Base-by-base conservation (phyloP, 129 eudicot genomes). In the Helianthus tuberosus region DNA sequence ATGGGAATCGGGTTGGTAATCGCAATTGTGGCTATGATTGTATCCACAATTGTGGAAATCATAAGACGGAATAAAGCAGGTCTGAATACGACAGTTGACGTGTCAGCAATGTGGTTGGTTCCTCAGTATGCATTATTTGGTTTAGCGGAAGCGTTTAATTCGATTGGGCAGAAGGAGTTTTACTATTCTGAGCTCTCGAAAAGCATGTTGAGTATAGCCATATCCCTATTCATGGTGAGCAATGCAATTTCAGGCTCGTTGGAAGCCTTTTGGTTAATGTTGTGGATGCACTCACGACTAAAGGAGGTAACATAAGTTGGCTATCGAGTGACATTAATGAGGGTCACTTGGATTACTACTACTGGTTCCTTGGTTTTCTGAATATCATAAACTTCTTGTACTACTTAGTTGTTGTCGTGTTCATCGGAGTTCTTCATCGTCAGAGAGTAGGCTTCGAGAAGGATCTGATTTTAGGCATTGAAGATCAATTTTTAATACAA, bases 91-190 rank as follows among this genome's bases (percentile, higher is more conserved):
- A 23, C 50, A 17, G 55, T 44, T 70, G 59, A 54, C 1, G 89
- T 89, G 97, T 89, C 97, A 7, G 97, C 96, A 1, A 15, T 80
- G 72, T 89, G 96, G 96, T 83, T 89, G 7, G 72, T 87, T 0
- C 87, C 87, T 0, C 93, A 85, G 15, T 53, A 83, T 58, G 58
- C 74, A 5, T 46, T 92, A 13, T 11, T 25, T 3, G 97, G 97
- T 11, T 57, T 92, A 2, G 88, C 93, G 0, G 96, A 92, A 82
- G 93, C 93, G 1, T 83, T 92, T 29, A 86, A 85, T 15, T 91
- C 89, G 11, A 72, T 92, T 0, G 96, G 81, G 17, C 89, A 83
- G 12, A 81, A 81, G 0, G 96, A 92, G 84, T 92, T 92, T 77
- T 89, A 79, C 52, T 92, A 86, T 74, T 68, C 89, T 0, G 89